These are phyloP conservation scores for Emergomyces pasteurianus DNA, from an alignment of 2,329 filamentous ascomycete genomes.

Conservation along the genomic window DNA sequence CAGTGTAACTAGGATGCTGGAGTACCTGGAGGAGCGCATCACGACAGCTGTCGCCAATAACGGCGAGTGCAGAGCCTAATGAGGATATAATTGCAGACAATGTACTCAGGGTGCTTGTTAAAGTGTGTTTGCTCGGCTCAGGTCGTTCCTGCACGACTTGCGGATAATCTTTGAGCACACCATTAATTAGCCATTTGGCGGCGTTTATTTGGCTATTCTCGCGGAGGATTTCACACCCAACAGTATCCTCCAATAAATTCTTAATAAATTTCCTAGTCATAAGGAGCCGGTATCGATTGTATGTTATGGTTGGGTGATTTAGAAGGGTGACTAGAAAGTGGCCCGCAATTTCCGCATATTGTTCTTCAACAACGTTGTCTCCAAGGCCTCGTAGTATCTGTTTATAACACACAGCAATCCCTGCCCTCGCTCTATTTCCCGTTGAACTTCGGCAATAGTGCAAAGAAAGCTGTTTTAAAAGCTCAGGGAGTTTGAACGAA, in stretches of 20 bases:
- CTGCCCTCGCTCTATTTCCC: slow-evolving; percentile 67
- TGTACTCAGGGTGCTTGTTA: slow-evolving; percentile 68
- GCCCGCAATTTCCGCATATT: slow-evolving; percentile 70
- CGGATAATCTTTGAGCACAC: slow-evolving; percentile 87
- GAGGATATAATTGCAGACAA: slow-evolving; percentile 65
- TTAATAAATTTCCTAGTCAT: slow-evolving; percentile 76
- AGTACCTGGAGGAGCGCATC: slow-evolving; percentile 82
- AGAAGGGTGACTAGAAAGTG: slow-evolving; percentile 72
- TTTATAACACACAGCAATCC: slow-evolving; percentile 77
- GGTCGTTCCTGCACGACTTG: slow-evolving; percentile 75
- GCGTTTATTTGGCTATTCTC: slow-evolving; percentile 81
- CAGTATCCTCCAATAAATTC: slow-evolving; percentile 68
- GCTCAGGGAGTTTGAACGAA: slow-evolving; percentile 61
- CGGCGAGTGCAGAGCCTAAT: slow-evolving; percentile 69
- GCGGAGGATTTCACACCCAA: slow-evolving; percentile 70
- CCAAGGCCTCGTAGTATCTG: slow-evolving; percentile 67
- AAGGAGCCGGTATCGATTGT: slow-evolving; percentile 79
- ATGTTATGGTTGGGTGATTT: slow-evolving; percentile 59
- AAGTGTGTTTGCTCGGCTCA: slow-evolving; percentile 76
- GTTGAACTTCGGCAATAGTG: slow-evolving; percentile 73
- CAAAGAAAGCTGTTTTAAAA: slow-evolving; percentile 63
- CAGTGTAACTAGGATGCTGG: slow-evolving; percentile 90
- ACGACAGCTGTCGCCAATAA: slow-evolving; percentile 68
- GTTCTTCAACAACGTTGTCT: slow-evolving; percentile 67
- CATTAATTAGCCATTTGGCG: slow-evolving; percentile 70